Evolutionary conservation across 805 yeast species (phyloP).

Genomic region (Starmerella geochares): DNA sequence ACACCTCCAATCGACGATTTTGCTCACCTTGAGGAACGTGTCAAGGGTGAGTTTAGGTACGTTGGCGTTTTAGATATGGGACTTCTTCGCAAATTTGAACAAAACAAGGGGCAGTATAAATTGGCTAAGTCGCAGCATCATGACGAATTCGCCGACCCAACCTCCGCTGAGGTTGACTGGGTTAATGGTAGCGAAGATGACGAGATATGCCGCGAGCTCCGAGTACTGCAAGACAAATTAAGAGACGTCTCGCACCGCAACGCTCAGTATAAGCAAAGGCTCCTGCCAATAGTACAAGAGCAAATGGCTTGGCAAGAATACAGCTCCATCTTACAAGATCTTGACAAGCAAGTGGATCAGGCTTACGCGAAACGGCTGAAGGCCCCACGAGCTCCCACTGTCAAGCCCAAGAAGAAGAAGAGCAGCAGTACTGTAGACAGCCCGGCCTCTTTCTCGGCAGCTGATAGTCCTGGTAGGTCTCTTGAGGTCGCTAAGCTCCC

Average conservation of each 20-base stretch:
- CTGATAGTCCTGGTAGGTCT: constrained; percentile 14
- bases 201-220: constrained; percentile 76
- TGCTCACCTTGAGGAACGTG: constrained; percentile 70
- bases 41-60: constrained; percentile 76
- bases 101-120: constrained; percentile 26
- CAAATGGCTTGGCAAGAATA: constrained; percentile 94
- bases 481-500: constrained; percentile 32
- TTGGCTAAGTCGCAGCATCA: constrained; percentile 19
- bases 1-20: constrained; percentile 53
- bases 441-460: constrained; percentile 5
- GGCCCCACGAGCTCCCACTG: constrained; percentile 43
- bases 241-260: constrained; percentile 53
- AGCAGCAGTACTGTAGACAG: constrained; percentile 8
- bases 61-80: constrained; percentile 62
- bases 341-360: constrained; percentile 94
- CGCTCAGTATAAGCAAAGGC: constrained; percentile 50
- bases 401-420: constrained; percentile 41
- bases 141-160: constrained; percentile 24
- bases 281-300: constrained; percentile 69
- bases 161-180: constrained; percentile 52
- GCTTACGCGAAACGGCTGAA: constrained; percentile 76
- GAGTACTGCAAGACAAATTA: constrained; percentile 61
- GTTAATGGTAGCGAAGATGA: constrained; percentile 77
- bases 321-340: constrained; percentile 75
- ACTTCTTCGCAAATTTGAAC: constrained; percentile 29